Evolutionary conservation across 2,329 filamentous ascomycete species (phyloP), one percentile per base, ranked within the genome.

Genomic region (Zymoseptoria ardabiliae): DNA sequence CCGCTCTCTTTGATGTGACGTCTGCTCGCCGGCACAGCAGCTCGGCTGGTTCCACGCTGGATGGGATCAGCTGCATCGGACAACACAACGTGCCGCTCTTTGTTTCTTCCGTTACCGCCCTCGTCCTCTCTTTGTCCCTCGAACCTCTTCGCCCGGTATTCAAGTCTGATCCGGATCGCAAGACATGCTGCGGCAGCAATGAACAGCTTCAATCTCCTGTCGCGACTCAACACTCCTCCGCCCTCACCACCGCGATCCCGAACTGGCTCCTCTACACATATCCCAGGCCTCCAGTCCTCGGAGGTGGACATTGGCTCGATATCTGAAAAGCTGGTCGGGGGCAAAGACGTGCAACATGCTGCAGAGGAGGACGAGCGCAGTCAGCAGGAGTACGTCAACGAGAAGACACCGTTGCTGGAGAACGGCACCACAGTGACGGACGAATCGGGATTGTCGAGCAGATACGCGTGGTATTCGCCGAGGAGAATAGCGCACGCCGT

Each of bases 151-250:
- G 35, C 11, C 17, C 35, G 35, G 35, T 2, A 45, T 45, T 13
- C 6, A 13, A 45, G 2, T 45, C 35, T 45, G 35, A n/a, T n/a
- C 35, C n/a, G 13, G 35, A 13, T 45, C 35, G 35, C 23, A 52
- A 20, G 25, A 54, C 52, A 58, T 45, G 35, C 35, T 45, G 35
- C 35, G 35, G 35, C 41, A 53, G 89, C 82, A 78, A 97, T 97
- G 93, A 97, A 97, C 86, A 96, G 92, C 71, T 82, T 96, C 80
- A 96, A 94, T 79, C 90, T 96, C 75, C 85, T 97, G 75, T 94
- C 91, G 71, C 86, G 90, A 74, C 83, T 86, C 72, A 82, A 83
- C 72, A 81, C 82, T 65, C 78, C 82, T 65, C 76, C 76, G 61
- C 73, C 81, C 56, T 75, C 73, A 57, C 77, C 78, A 59, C 71